Evolutionary conservation across 2,329 filamentous ascomycete genomes (phyloP), one percentile per base, ranked within the genome.

Genomic region (Parascedosporium putredinis): DNA sequence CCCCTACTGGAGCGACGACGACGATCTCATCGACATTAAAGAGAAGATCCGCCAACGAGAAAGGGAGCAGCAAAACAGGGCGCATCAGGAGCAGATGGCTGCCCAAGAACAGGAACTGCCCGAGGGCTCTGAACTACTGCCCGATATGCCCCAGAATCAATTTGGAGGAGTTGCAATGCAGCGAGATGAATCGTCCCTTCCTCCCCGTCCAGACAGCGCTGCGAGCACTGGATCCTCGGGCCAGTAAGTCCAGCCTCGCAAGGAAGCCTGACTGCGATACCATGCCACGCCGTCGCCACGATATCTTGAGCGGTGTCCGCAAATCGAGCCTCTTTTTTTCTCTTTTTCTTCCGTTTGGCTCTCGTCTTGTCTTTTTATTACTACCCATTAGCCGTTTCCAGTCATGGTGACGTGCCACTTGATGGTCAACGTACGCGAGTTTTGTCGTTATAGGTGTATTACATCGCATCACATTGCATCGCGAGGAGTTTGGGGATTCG

Each of bases 1-100:
- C 46, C 68, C 74, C 2, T 80, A 72, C 59, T 82, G 78, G 72
- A 83, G 78, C 58, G 78, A 78, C 51, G 80, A 84, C 55, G 80
- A 83, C 56, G 80, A 84, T 56, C 62, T 84, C 20, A 71, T 83
- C 23, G 80, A 84, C 52, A 66, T 70, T 0, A 71, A 73, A 12
- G 79, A 83, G 65, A 83, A 83, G 68, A 67, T 71, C 56, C 67
- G 79, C 33, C 59, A 78, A 47, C 66, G 63, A 43, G 74, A 78
- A 55, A 57, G 76, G 44, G 73, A 77, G 59, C 60, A 66, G 22
- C 70, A 70, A 60, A 65, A 67, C 3, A 67, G 65, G 12, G 64
- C 66, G 36, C 64, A 68, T 5, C 47, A 49, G 36, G 36, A 49
- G 47, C 47, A 33, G 36, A 38, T 49, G 16, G 47, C 47, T 24